Evolutionary conservation across 768 basidiomycete species (phyloP).

Genomic region (Kwoniella dendrophila): DNA sequence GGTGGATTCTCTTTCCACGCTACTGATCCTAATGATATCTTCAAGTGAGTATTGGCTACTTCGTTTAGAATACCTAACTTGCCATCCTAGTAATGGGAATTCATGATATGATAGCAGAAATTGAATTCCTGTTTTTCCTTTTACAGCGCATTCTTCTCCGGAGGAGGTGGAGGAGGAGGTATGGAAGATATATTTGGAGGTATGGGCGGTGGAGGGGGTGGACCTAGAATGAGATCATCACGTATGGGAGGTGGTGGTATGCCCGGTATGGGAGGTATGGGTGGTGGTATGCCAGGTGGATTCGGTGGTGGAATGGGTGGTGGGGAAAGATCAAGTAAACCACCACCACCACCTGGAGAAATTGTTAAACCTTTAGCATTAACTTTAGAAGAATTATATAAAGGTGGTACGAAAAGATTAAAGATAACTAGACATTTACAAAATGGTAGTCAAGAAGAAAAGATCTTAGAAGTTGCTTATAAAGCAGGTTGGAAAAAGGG

Average conservation of each 20-base stretch:
- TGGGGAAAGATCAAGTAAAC: conserved; percentile 57
- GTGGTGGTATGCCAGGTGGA: conserved; percentile 44
- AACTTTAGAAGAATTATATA: conserved; percentile 81
- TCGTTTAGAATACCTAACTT: background rate
- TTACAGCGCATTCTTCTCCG: conserved; percentile 48
- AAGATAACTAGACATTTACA: conserved; percentile 76
- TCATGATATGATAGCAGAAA: too few relatives aligned
- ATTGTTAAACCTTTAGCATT: conserved; percentile 81
- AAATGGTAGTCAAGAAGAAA: conserved; percentile 79
- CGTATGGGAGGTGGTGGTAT: conserved; percentile 51
- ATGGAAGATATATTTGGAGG: conserved; percentile 60
- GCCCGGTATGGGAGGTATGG: conserved; percentile 39
- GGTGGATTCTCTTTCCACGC: conserved; percentile 67
- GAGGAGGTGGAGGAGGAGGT: conserved; percentile 46
- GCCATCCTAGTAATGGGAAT: too few relatives aligned
- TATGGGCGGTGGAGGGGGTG: conserved; percentile 48
- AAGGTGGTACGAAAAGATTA: conserved; percentile 81
- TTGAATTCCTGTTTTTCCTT: conserved; percentile 17
- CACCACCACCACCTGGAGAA: conserved; percentile 58
- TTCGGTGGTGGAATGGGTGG: conserved; percentile 51
- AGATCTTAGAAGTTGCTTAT: conserved; percentile 81
- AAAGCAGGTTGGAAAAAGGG: conserved; percentile 92
- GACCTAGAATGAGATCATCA: conserved; percentile 39
- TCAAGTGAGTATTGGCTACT: conserved; percentile 66
- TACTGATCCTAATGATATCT: conserved; percentile 81